Evolutionary conservation across 805 yeast species (phyloP), one percentile per base, ranked within the genome.

Genomic region (Metschnikowia sp.): DNA sequence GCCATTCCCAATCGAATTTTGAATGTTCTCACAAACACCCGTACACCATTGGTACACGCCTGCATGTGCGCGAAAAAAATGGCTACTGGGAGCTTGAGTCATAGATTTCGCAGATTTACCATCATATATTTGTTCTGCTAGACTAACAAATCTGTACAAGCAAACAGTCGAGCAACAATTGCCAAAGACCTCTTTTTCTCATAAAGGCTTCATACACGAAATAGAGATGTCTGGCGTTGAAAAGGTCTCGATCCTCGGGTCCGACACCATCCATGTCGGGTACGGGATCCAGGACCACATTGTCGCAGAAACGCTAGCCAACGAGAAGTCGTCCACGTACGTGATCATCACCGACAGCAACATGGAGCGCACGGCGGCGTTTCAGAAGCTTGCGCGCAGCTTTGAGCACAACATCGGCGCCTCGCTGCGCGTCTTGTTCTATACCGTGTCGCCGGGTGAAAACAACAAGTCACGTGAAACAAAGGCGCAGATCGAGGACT

Each of bases 401-500:
- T 78, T 87, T 59, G 61, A 67, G 34, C 59, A 58, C 1, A 59
- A 64, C 29, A 63, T 78, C 52, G 53, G 52, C 0, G 54, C 51
- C 19, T 74, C 48, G 1, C 74, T 90, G 2, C 79, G 99, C 53
- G 66, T 94, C 32, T 70, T 94, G 47, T 74, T 82, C 11, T 91
- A 84, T 65, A 75, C 78, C 4, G 88, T 94, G 12, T 74, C 94
- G 4, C 99, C 99, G 0, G 99, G 99, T 42, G 99, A 94, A 67
- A 81, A 89, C 45, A 86, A 86, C 65, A 94, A 94, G 71, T 84
- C 81, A 48, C 79, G 99, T 57, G 81, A 81, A 42, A 90, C 96
- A 32, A 94, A 94, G 68, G 98, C 94, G 28, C 82, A 81, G 10
- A 91, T 94, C 47, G 99, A 94, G 70, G 99, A 94, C 68, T 92